A percentile compares a stretch with the other conserved stretches of the same genome.
These are phyloP conservation scores for Athelia sp. DNA, from an alignment of 1,284 basidiomycete genomes.

Conservation along the genomic window DNA sequence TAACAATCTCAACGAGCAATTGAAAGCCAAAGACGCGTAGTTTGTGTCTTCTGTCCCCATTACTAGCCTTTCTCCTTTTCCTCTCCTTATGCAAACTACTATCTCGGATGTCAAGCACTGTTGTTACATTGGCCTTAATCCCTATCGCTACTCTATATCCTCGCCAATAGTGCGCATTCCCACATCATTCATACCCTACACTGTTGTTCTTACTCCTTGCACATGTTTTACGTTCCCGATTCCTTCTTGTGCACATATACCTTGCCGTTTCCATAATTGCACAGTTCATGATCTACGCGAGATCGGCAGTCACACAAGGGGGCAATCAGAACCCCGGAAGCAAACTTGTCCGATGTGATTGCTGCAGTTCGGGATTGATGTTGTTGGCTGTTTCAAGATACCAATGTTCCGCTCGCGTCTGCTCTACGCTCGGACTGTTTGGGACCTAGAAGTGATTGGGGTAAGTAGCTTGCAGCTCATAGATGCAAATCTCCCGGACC, in stretches of 20 bases:
- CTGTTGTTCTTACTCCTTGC: not conserved
- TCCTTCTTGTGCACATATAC: not conserved
- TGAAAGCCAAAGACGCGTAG: slow-evolving; percentile 20
- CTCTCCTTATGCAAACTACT: not conserved
- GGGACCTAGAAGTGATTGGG: no score
- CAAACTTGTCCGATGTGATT: no score
- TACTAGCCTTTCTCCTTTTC: not conserved
- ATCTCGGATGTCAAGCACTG: not conserved
- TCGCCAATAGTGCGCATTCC: not conserved
- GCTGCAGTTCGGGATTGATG: not conserved
- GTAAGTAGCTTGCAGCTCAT: no score
- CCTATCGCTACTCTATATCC: no score
- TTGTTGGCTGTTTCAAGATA: not conserved
- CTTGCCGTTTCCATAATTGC: not conserved
- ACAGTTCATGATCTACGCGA: not conserved
- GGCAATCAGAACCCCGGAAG: no score
- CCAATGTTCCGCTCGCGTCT: not conserved
- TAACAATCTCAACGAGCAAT: slow-evolving; percentile 38
- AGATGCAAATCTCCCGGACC: no score
- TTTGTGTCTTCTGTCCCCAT: not conserved
- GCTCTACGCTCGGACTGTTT: no score
- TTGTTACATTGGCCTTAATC: no score
- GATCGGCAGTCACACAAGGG: no score
- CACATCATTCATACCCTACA: slow-evolving; percentile 1
- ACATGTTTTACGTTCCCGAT: not conserved